These are phyloP conservation scores for Isabelozyma rhagii DNA, from an alignment of 805 yeast species.

Conservation along the genomic window DNA sequence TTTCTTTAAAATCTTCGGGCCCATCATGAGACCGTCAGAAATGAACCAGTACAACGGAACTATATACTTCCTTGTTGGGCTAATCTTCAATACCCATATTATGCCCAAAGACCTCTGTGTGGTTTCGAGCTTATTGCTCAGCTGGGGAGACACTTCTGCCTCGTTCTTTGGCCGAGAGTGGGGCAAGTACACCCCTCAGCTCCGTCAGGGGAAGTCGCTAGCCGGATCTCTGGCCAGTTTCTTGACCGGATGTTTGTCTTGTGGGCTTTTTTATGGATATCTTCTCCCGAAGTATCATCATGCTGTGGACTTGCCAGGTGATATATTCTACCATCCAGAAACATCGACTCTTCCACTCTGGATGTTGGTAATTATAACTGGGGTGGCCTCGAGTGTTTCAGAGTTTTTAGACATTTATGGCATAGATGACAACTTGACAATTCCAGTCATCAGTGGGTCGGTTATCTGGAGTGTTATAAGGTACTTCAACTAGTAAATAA, in stretches of 20 bases:
- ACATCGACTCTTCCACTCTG: conserved; percentile 16
- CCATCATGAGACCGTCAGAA: neutral
- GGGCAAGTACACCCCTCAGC: conserved; percentile 16
- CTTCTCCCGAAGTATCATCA: conserved; percentile 14
- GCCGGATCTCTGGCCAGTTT: conserved; percentile 20
- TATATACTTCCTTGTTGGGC: neutral
- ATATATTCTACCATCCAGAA: conserved; percentile 16
- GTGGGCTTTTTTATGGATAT: conserved; percentile 13
- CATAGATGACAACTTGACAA: conserved; percentile 29
- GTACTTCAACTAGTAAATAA: neutral
- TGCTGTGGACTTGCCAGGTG: conserved; percentile 16
- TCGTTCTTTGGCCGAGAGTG: conserved; percentile 15
- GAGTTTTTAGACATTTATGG: conserved; percentile 21
- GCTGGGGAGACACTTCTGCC: conserved; percentile 5
- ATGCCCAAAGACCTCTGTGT: neutral
- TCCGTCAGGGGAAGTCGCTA: conserved; percentile 15
- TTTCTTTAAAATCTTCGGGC: neutral
- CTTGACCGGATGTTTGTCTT: conserved; percentile 7
- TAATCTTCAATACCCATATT: neutral
- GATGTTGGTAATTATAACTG: conserved; percentile 17
- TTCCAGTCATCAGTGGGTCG: conserved; percentile 24
- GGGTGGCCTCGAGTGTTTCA: conserved; percentile 21
- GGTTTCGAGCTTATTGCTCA: neutral
- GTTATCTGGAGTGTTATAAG: neutral
- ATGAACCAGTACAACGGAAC: neutral